Conservation (phyloP, 1,139 yeast genomes). For the Debaryomyces fabryi region DNA sequence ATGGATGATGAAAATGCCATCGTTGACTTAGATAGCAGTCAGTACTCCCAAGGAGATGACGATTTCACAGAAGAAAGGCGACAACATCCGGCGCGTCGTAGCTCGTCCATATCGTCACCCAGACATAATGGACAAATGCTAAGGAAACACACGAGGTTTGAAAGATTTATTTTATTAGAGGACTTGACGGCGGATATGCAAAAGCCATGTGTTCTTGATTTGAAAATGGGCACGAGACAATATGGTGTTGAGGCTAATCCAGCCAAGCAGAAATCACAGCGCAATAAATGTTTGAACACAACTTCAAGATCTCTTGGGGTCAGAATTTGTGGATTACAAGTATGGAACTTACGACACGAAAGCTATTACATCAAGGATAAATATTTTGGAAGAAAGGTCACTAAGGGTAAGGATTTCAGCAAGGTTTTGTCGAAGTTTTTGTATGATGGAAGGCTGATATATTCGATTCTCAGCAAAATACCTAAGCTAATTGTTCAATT, state of each 20-base stretch:
- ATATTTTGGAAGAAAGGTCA: conserved; percentile 84
- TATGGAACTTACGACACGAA: conserved; percentile 55
- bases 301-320: conserved; percentile 87
- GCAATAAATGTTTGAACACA: conserved; percentile 77
- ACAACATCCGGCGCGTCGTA: background rate
- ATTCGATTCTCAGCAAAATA: conserved; percentile 67
- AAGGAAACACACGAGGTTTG: conserved; percentile 58
- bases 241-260: conserved; percentile 90
- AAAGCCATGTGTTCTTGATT: conserved; percentile 88
- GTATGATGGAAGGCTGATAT: conserved; percentile 66
- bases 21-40: background rate
- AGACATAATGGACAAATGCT: conserved; percentile 15
- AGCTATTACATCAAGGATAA: conserved; percentile 76
- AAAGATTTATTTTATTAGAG: conserved; percentile 84
- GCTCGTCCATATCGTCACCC: conserved; percentile 1
- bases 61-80: conserved; percentile 1
- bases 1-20: conserved; percentile 35
- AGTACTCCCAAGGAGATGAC: background rate
- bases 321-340: conserved; percentile 93
- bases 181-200: conserved; percentile 84
- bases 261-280: conserved; percentile 76
- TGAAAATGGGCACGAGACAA: conserved; percentile 98
- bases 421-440: conserved; percentile 73
- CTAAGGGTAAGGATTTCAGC: conserved; percentile 76
- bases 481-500: conserved; percentile 67